Base-by-base conservation (phyloP, 148 eudicot species). In the Gaultheria prostrata region DNA sequence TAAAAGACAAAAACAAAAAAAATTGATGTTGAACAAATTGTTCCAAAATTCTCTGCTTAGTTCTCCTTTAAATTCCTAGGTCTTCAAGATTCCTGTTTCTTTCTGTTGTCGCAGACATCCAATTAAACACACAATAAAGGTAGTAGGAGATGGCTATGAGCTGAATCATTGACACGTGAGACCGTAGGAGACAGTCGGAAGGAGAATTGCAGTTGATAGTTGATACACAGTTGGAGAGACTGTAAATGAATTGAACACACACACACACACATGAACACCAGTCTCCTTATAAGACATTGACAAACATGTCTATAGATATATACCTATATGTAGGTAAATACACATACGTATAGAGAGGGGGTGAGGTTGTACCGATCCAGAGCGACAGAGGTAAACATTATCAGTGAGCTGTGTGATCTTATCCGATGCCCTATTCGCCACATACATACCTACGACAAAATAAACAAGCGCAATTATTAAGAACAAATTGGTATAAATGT, bases 361-460 rank as follows among this genome's bases (percentile, higher is more conserved):
- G 26, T 17, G 43, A 73, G 35, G 9, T 12, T 77, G n/a, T 93
- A 97, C 99, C 94, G 99, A 97, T 86, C 99, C 99, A 69, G 99
- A 97, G 77, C 99, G 99, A 77, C 99, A 97, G 39, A 95, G 84
- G 67, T 93, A 97, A 72, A 97, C 98, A 89, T 93, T 97, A 80
- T 97, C 99, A 46, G 99, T 95, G 51, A 97, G 91, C 88, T 97
- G 90, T 0, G 98, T 95, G 85, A 97, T 95, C 88, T 97, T 97
- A 84, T 97, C 99, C n/a, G 99, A 97, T 17, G 99, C 99, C 86
- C 99, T 92, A 89, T 97, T 97, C 1, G 99, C 99, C 79, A 95
- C 98, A 82, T 97, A 95, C 91, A 92, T 87, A 18, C 98, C 99
- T 97, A 69, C 26, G n/a, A 81, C 61, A 69, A 71, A 88, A 80